Evolutionary conservation across 1,139 yeast species (phyloP).

Genomic region (Pichia norvegensis): DNA sequence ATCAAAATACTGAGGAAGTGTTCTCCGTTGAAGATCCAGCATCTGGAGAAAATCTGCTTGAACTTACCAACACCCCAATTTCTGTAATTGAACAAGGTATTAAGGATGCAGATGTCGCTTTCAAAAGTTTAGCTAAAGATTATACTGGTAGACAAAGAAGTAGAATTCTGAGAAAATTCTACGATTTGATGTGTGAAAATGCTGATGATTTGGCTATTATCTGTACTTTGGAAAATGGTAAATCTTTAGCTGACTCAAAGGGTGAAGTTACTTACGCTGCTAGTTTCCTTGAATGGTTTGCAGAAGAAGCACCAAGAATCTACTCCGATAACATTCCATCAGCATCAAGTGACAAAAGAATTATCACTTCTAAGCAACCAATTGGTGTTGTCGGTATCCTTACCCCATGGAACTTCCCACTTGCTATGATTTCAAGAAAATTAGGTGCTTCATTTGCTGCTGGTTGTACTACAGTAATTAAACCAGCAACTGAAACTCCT

Average conservation of each 20-base stretch:
- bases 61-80: constrained; percentile 52
- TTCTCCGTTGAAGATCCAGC: constrained; percentile 79
- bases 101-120: constrained; percentile 53
- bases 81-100: constrained; percentile 57
- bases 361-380: constrained; percentile 68
- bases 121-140: constrained; percentile 43
- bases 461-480: constrained; percentile 86
- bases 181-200: constrained; percentile 57
- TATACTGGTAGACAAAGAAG: constrained; percentile 65
- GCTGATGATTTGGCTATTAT: constrained; percentile 68
- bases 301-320: constrained; percentile 82
- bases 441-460: constrained; percentile 91
- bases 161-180: constrained; percentile 56
- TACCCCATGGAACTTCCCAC: constrained; percentile 97
- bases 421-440: constrained; percentile 91
- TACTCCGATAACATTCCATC: constrained; percentile 73
- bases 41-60: constrained; percentile 49
- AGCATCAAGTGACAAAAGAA: constrained; percentile 47
- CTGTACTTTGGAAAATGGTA: constrained; percentile 79
- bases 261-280: constrained; percentile 79
- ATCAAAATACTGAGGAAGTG: constrained; percentile 29
- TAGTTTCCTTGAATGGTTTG: constrained; percentile 78
- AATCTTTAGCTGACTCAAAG: constrained; percentile 64
- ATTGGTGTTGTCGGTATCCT: constrained; percentile 88
- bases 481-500: constrained; percentile 92